phyloP scores from a whole-genome alignment of 306 rosid genomes.

The Prunus salicina region DNA sequence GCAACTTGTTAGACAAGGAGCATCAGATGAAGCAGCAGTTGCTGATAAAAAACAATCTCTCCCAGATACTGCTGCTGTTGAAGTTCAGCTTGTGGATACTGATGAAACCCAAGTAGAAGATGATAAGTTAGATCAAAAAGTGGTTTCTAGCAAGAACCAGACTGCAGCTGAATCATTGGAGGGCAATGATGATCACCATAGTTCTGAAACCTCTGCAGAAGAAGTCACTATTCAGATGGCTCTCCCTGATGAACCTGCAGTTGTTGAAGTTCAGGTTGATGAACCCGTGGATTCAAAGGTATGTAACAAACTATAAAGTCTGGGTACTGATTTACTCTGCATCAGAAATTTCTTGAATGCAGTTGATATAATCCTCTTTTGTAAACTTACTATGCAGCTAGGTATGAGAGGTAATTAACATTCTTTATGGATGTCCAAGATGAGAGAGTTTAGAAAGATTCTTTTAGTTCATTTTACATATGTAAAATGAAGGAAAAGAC shows the following conservation, averaged over 20 bases:
- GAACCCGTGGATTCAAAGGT: slow-evolving; percentile 47
- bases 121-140: slow-evolving; percentile 26
- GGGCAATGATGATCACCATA: not conserved
- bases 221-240: slow-evolving; percentile 19
- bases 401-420: not conserved
- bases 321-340: not conserved
- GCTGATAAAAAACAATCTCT: not conserved
- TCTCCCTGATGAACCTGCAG: slow-evolving; percentile 28
- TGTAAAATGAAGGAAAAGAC: not conserved
- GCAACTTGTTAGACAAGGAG: slow-evolving; percentile 74
- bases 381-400: not conserved
- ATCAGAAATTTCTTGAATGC: not conserved
- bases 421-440: not conserved
- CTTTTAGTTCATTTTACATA: not conserved
- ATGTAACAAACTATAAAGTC: slow-evolving; percentile 5
- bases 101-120: slow-evolving; percentile 26
- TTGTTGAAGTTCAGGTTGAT: slow-evolving; percentile 25
- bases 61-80: not conserved
- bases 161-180: slow-evolving; percentile 20
- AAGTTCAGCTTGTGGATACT: not conserved
- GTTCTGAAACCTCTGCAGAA: not conserved
- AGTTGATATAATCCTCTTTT: not conserved
- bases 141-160: slow-evolving; percentile 22
- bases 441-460: not conserved
- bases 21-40: slow-evolving; percentile 31